These are phyloP conservation scores for Croton setiger DNA, from an alignment of 441 rosid genomes.

Conservation along the genomic window DNA sequence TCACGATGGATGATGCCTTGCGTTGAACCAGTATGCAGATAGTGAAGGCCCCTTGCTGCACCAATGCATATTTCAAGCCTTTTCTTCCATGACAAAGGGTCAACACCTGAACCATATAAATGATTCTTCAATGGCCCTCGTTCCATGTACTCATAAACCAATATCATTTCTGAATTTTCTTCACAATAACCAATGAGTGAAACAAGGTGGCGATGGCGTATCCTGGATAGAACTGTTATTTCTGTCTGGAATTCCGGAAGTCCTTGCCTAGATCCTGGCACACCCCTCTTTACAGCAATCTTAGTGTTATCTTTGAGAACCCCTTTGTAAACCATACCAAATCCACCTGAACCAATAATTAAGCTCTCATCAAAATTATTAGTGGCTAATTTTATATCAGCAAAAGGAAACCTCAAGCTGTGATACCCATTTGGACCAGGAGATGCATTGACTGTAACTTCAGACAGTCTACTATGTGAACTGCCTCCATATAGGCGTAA, in stretches of 20 bases:
- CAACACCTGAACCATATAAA: slow-evolving; percentile 52
- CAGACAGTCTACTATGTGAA: slow-evolving; percentile 58
- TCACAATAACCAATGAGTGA: slow-evolving; percentile 86
- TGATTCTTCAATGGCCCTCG: slow-evolving; percentile 79
- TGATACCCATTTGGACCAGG: slow-evolving; percentile 54
- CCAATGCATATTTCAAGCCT: slow-evolving; percentile 85
- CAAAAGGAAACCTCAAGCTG: slow-evolving; percentile 59
- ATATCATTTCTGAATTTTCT: slow-evolving; percentile 87
- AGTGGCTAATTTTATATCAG: slow-evolving; percentile 61
- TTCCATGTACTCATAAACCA: slow-evolving; percentile 89
- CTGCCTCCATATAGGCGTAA: slow-evolving; percentile 65
- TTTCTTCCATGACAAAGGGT: slow-evolving; percentile 76
- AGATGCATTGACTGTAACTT: slow-evolving; percentile 51
- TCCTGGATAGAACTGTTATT: slow-evolving; percentile 68
- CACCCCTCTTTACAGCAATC: slow-evolving; percentile 81
- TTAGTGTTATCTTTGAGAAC: slow-evolving; percentile 62
- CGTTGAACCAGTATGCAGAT: slow-evolving; percentile 87
- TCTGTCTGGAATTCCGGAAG: slow-evolving; percentile 89
- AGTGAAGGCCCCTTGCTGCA: slow-evolving; percentile 90
- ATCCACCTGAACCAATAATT: slow-evolving; percentile 79
- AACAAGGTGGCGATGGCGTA: slow-evolving; percentile 85
- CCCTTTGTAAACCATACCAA: slow-evolving; percentile 87
- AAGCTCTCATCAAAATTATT: slow-evolving; percentile 66
- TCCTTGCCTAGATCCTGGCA: slow-evolving; percentile 88
- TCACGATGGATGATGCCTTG: slow-evolving; percentile 94